These are phyloP conservation scores for Calcarisporium arbuscula DNA, from an alignment of 2,329 filamentous ascomycete genomes.

Conservation along the genomic window DNA sequence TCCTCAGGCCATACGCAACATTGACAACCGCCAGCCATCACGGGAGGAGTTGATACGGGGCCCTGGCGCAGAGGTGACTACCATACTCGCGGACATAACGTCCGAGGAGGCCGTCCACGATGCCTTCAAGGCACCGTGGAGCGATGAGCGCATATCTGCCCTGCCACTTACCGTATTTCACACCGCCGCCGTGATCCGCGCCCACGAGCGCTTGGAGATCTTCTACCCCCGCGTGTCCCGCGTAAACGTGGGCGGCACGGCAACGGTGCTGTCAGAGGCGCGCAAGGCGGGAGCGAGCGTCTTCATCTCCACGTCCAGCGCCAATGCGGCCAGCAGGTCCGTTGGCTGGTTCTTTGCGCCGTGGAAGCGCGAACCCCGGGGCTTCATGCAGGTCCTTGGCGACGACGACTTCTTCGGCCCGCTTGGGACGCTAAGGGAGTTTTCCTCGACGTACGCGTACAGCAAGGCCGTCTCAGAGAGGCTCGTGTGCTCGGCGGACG, in stretches of 20 bases:
- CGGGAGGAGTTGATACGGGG: constrained; percentile 34
- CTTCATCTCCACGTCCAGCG: constrained; percentile 46
- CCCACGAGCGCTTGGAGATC: constrained; percentile 38
- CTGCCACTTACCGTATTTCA: constrained; percentile 52
- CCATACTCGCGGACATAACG: constrained; percentile 43
- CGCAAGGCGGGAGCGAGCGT: constrained; percentile 38
- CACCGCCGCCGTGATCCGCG: constrained; percentile 48
- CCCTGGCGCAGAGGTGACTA: constrained; percentile 29
- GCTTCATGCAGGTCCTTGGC: constrained; percentile 38
- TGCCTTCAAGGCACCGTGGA: constrained; percentile 44
- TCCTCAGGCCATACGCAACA: constrained; percentile 43
- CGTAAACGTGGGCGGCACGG: constrained; percentile 46
- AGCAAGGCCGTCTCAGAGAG: constrained; percentile 47
- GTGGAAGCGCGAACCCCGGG: constrained; percentile 32
- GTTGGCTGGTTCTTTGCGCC: constrained; percentile 36
- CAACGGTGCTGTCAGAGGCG: constrained; percentile 41
- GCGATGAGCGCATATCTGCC: constrained; percentile 25
- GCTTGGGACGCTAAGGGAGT: constrained; percentile 32
- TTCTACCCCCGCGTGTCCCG: constrained; percentile 38
- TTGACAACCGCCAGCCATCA: constrained; percentile 42
- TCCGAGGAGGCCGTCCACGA: constrained; percentile 33
- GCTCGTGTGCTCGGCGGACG: constrained; percentile 39
- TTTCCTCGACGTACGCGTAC: constrained; percentile 44
- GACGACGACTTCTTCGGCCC: constrained; percentile 37
- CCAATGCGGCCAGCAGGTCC: constrained; percentile 35